These are phyloP conservation scores for Geotrichum phurueaensis DNA, from an alignment of 1,139 yeast species.

Conservation along the genomic window DNA sequence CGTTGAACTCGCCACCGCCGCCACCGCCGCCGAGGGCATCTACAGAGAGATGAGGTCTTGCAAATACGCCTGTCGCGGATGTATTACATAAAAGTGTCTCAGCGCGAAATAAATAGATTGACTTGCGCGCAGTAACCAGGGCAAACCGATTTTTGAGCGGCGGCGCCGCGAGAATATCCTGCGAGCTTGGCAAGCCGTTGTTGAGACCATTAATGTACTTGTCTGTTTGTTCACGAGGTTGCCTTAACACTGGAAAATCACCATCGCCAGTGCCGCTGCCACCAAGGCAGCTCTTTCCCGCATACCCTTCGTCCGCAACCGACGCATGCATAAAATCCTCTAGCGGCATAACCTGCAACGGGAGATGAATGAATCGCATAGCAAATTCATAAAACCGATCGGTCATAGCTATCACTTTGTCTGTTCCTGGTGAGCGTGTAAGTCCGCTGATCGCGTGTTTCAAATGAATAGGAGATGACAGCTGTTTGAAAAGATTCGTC, in stretches of 20 bases:
- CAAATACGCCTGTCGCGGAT: conserved; percentile 45
- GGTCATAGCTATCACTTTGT: conserved; percentile 10
- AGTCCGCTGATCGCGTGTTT: conserved; percentile 18
- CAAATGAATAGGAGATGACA: conserved; percentile 14
- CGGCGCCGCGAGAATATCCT: neutral
- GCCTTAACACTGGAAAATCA: neutral
- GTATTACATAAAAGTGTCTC: conserved; percentile 49
- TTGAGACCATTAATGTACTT: neutral
- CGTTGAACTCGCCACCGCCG: conserved; percentile 28
- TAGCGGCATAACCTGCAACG: neutral
- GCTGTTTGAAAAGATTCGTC: conserved; percentile 31
- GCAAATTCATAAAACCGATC: conserved; percentile 13
- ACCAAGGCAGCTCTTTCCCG: neutral
- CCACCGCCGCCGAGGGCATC: conserved; percentile 19
- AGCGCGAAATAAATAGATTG: conserved; percentile 41
- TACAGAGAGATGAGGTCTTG: conserved; percentile 28
- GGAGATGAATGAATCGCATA: conserved; percentile 14
- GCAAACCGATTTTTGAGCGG: conserved; percentile 40
- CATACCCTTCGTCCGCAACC: neutral
- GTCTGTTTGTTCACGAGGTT: neutral
- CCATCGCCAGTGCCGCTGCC: neutral
- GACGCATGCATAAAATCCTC: neutral
- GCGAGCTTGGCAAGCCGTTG: neutral
- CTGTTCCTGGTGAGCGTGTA: conserved; percentile 6
- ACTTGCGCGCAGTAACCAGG: conserved; percentile 35